A percentile compares a stretch with the other conserved stretches of the same genome.
Conservation (phyloP, 441 rosid species). For the Manihot esculenta region DNA sequence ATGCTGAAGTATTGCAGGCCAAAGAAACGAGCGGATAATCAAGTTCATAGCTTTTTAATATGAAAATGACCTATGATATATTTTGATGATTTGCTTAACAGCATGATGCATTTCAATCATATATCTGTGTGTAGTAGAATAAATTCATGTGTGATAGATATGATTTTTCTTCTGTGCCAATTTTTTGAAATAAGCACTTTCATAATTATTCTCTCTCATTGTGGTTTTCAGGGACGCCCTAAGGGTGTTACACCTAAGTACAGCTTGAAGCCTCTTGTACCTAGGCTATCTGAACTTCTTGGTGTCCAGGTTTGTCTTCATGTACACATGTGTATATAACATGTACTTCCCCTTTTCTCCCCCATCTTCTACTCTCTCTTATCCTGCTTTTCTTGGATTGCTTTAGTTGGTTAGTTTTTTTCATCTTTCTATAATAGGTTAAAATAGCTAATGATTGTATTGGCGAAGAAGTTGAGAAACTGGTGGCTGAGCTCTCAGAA, state of each 20-base stretch:
- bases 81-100: not conserved
- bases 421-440: conserved; percentile 44
- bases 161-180: not conserved
- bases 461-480: conserved; percentile 76
- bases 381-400: not conserved
- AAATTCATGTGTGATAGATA: not conserved
- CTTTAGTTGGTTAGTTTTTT: conserved; percentile 13
- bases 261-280: conserved; percentile 96
- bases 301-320: conserved; percentile 60
- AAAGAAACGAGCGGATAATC: not conserved
- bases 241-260: conserved; percentile 97
- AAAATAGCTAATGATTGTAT: conserved; percentile 83
- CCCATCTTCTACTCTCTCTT: not conserved
- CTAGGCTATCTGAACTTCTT: conserved; percentile 88
- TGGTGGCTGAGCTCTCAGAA: conserved; percentile 65
- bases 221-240: conserved; percentile 83
- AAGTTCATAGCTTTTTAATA: not conserved
- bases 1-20: not conserved
- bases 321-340: not conserved
- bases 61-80: not conserved
- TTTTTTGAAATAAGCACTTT: not conserved
- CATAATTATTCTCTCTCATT: conserved; percentile 18
- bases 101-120: not conserved
- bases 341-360: not conserved
- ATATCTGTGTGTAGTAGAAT: not conserved